phyloP scores from a whole-genome alignment of 768 basidiomycete genomes.

The Candolleomyces aberdarensis region DNA sequence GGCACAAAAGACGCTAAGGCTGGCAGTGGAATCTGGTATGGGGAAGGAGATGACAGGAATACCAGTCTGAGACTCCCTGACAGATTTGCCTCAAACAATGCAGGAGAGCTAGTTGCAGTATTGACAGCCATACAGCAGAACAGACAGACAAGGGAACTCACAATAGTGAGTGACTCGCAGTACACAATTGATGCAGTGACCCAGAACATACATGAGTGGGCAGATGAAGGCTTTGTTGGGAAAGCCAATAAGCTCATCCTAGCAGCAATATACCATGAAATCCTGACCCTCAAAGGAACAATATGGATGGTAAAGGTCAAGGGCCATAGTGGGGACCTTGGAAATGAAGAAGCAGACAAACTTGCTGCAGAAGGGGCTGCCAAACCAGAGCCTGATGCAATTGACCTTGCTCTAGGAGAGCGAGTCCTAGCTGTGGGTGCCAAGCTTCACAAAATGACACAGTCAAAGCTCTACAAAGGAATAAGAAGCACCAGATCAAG shows the following conservation, averaged over 20 bases:
- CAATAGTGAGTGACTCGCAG: slow-evolving; percentile 15
- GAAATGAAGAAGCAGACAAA: slow-evolving; percentile 16
- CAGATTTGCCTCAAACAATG: neutral
- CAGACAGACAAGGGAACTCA: neutral
- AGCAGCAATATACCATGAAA: neutral
- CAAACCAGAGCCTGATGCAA: too few species aligned
- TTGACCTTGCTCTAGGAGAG: neutral
- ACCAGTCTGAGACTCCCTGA: neutral
- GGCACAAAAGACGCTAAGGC: neutral
- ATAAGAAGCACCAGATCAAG: neutral
- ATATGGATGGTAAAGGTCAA: slow-evolving; percentile 12
- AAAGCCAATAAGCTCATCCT: neutral
- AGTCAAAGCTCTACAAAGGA: neutral
- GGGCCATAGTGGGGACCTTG: slow-evolving; percentile 11
- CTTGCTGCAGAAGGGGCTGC: slow-evolving; percentile 8
- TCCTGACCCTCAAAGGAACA: neutral
- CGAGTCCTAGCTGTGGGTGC: neutral
- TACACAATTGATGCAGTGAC: slow-evolving; percentile 13
- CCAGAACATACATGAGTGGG: neutral
- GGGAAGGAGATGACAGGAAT: neutral
- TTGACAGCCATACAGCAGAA: neutral
- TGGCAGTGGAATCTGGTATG: slow-evolving; percentile 5
- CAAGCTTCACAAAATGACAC: neutral
- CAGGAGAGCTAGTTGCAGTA: slow-evolving; percentile 9
- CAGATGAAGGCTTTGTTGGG: slow-evolving; percentile 13